phyloP scores from a whole-genome alignment of 306 rosid genomes.

The Vicia faba region DNA sequence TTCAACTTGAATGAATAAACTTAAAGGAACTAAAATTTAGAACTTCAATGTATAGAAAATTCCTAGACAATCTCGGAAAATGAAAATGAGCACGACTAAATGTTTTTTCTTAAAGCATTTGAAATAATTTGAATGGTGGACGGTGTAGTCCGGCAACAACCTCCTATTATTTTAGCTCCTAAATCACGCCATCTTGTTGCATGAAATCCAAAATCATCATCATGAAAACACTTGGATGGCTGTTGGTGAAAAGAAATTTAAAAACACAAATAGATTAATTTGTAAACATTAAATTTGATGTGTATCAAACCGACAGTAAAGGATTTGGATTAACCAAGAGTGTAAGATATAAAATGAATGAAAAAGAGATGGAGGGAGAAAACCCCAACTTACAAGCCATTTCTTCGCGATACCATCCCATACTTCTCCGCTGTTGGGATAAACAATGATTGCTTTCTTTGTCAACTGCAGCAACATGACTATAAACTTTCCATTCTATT shows the following conservation, averaged over 20 bases:
- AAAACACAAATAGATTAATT: conserved; percentile 2
- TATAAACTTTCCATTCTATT: conserved; percentile 8
- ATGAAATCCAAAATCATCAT: conserved; percentile 56
- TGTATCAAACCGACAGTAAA: too few species aligned
- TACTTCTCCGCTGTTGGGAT: conserved; percentile 85
- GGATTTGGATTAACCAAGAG: not conserved
- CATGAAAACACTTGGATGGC: conserved; percentile 77
- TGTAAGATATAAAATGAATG: not conserved
- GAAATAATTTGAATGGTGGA: conserved; percentile 62
- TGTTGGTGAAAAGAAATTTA: conserved; percentile 41
- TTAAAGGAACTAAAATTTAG: not conserved
- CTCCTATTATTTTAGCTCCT: conserved; percentile 84
- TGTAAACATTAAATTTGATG: too few species aligned
- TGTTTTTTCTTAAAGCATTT: conserved; percentile 48
- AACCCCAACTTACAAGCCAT: conserved; percentile 69
- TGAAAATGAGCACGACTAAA: conserved; percentile 2
- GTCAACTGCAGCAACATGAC: conserved; percentile 59
- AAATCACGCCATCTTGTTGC: conserved; percentile 72
- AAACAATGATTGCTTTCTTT: conserved; percentile 69
- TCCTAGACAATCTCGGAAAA: not conserved
- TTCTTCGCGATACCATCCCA: conserved; percentile 89
- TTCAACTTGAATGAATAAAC: conserved; percentile 15
- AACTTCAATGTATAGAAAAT: not conserved
- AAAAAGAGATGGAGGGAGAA: not conserved
- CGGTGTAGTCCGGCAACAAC: conserved; percentile 92